phyloP scores from a whole-genome alignment of 441 rosid species.

The Croton laevigatus region DNA sequence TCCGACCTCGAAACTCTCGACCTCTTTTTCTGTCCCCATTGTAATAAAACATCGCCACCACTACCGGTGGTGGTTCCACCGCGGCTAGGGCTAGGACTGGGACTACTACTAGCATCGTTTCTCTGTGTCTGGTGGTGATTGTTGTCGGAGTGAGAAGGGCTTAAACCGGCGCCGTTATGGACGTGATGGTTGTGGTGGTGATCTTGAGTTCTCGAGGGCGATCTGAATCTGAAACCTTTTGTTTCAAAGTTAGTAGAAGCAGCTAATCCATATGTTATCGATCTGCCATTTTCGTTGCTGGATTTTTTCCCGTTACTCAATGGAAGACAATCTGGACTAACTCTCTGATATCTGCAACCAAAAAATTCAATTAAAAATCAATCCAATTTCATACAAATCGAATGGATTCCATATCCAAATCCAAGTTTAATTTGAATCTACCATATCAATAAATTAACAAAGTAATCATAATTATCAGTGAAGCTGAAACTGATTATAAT shows the following conservation, averaged over 20 bases:
- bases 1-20: slow-evolving; percentile 55
- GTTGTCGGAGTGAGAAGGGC: slow-evolving; percentile 18
- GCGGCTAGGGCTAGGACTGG: slow-evolving; percentile 22
- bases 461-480: background rate
- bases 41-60: slow-evolving; percentile 42
- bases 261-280: slow-evolving; percentile 19
- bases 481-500: background rate
- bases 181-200: slow-evolving; percentile 19
- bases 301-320: slow-evolving; percentile 44
- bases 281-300: slow-evolving; percentile 25
- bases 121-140: background rate
- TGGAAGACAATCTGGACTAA: slow-evolving; percentile 52
- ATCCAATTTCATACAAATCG: too few relatives aligned
- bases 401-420: background rate
- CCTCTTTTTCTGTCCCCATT: slow-evolving; percentile 71
- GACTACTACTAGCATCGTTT: slow-evolving; percentile 7
- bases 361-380: background rate
- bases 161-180: slow-evolving; percentile 12
- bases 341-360: slow-evolving; percentile 54
- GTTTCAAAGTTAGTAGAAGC: slow-evolving; percentile 18
- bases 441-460: background rate
- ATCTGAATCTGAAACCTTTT: slow-evolving; percentile 49
- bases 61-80: background rate
- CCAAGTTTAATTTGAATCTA: background rate
- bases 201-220: slow-evolving; percentile 39